Evolutionary conservation across 2,329 filamentous ascomycete species (phyloP), one percentile per base, ranked within the genome.

Genomic region (Colletotrichum aenigma): DNA sequence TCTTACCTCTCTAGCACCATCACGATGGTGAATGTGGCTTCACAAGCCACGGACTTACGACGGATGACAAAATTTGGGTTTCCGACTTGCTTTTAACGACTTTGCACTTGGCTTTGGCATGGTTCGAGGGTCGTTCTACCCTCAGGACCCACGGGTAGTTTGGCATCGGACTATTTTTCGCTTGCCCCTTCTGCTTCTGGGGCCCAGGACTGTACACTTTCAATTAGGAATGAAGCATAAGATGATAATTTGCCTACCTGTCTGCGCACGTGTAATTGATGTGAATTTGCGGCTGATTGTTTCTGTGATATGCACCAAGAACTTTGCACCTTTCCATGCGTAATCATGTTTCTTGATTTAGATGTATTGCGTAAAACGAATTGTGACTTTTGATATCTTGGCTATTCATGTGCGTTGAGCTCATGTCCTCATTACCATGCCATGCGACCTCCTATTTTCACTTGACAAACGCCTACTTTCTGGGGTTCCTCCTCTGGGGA

Each of bases 61-160:
- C 62, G 76, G 74, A 77, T 77, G 76, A 76, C 43, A 77, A 76
- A 77, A 64, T 34, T 66, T 58, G 66, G 62, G 66, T 76, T 77
- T 65, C 69, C 73, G 65, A 28, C 58, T 73, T 71, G 68, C 66
- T 77, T 75, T 18, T 34, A 36, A 55, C 24, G 30, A 71, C 30
- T 21, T 68, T 73, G 61, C 43, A 43, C 55, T 75, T 66, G 55
- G 61, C 38, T 55, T 61, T 55, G 38, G 71, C 71, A 71, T 75
- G 74, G 61, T 62, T 58, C 21, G 56, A 62, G 48, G 74, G 74
- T 36, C 30, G n/a, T 48, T n/a, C 2, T 52, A 21, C 48, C 48
- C n/a, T 34, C 52, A 38, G 58, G 34, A 26, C 34, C 18, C 18
- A 52, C 18, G 48, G 60, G 43, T 32, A 43, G 26, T 38, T 18